phyloP scores from a whole-genome alignment of 352 stramenopile genomes.

The Phytopythium aichiense region DNA sequence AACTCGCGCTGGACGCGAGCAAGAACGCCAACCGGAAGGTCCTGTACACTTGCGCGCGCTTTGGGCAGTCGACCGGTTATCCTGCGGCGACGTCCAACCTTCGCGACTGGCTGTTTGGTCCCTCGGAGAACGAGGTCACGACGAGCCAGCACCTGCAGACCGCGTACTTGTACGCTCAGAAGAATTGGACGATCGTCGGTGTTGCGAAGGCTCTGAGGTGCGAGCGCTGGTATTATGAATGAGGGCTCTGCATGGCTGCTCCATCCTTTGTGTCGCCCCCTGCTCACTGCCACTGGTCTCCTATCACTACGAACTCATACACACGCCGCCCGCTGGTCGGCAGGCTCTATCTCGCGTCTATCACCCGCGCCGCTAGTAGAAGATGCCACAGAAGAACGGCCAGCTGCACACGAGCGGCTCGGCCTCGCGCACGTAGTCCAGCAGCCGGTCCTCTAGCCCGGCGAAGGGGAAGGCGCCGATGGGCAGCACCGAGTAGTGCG shows the following conservation, averaged over 20 bases:
- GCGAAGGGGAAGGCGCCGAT: constrained; percentile 64
- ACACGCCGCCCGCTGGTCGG: no score
- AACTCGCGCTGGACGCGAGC: no score
- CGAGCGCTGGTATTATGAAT: no score
- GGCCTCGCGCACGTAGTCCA: constrained; percentile 40
- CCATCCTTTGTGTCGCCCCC: no score
- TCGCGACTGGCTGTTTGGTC: constrained; percentile 11
- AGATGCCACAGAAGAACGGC: constrained; percentile 3
- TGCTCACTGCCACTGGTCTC: no score
- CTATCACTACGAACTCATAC: constrained; percentile 1
- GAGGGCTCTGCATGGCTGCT: no score
- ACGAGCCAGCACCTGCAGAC: not conserved
- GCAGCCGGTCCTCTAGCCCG: constrained; percentile 44
- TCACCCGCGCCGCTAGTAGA: not conserved
- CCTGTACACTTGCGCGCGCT: constrained; percentile 9
- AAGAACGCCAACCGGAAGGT: no score
- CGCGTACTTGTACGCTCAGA: constrained; percentile 3
- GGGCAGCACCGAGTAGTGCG: constrained; percentile 58
- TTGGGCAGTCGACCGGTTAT: constrained; percentile 9
- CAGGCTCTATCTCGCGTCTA: not conserved
- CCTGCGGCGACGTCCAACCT: not conserved
- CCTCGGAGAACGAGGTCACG: not conserved
- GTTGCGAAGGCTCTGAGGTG: no score
- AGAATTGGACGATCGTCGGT: constrained; percentile 6
- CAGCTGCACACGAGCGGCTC: constrained; percentile 17